A percentile compares a stretch with the other conserved stretches of the same genome.
Evolutionary conservation across 805 yeast genomes (phyloP).

Genomic region (Clavispora fructus): DNA sequence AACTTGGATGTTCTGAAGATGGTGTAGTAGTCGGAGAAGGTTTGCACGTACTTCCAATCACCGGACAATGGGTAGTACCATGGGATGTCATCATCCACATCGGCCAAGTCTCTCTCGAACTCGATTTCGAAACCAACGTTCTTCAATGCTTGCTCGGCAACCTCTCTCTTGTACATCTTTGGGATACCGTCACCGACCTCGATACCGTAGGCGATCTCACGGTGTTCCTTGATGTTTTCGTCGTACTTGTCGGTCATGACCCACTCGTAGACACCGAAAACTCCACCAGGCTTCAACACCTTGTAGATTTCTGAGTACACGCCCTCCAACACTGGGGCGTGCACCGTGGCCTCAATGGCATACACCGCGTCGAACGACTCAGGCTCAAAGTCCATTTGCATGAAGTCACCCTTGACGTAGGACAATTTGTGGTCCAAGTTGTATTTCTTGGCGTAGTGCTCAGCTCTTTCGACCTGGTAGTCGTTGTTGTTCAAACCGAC

Average conservation of each 20-base stretch:
- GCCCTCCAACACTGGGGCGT: slow-evolving; percentile 94
- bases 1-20: slow-evolving; percentile 80
- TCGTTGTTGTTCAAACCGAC: slow-evolving; percentile 96
- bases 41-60: slow-evolving; percentile 83
- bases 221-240: slow-evolving; percentile 80
- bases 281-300: slow-evolving; percentile 96
- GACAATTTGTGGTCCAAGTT: slow-evolving; percentile 68
- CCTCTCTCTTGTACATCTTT: slow-evolving; percentile 82
- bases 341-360: slow-evolving; percentile 98
- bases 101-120: slow-evolving; percentile 78
- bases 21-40: slow-evolving; percentile 71
- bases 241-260: slow-evolving; percentile 95
- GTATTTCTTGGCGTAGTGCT: slow-evolving; percentile 63
- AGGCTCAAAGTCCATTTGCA: slow-evolving; percentile 96
- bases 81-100: slow-evolving; percentile 75
- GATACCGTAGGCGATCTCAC: slow-evolving; percentile 93
- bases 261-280: slow-evolving; percentile 98
- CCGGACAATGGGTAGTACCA: slow-evolving; percentile 98
- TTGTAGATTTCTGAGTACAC: slow-evolving; percentile 92
- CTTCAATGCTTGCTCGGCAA: slow-evolving; percentile 82
- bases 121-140: slow-evolving; percentile 82
- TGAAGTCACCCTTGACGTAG: slow-evolving; percentile 95
- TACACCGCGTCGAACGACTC: slow-evolving; percentile 92
- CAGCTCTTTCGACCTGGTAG: slow-evolving; percentile 91
- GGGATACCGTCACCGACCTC: slow-evolving; percentile 99